Percentiles rank a stretch among this genome's conserved stretches.
phyloP scores from a whole-genome alignment of 768 basidiomycete species.

The Hericium erinaceus region DNA sequence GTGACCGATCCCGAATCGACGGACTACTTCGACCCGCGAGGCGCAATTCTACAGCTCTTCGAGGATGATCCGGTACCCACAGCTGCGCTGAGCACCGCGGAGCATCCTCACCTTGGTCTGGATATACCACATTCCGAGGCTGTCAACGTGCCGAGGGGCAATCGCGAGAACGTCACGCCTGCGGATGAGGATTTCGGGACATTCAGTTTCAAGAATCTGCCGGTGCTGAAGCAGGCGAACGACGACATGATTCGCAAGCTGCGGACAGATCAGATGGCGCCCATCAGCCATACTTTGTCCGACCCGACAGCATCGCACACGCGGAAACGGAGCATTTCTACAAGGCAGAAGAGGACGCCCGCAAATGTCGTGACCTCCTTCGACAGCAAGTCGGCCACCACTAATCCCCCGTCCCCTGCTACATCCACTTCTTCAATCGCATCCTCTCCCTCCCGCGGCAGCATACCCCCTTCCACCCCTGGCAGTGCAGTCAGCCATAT shows the following conservation, averaged over 20 bases:
- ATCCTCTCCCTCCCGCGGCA: slow-evolving; percentile 78
- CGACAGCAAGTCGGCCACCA: slow-evolving; percentile 47
- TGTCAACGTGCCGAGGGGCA: slow-evolving; percentile 13
- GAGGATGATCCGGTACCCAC: slow-evolving; percentile 71
- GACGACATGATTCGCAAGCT: slow-evolving; percentile 96
- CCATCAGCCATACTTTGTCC: slow-evolving; percentile 63
- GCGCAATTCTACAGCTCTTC: slow-evolving; percentile 84
- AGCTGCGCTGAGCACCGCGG: slow-evolving; percentile 41
- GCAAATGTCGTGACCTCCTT: slow-evolving; percentile 65
- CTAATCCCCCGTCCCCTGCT: slow-evolving; percentile 86
- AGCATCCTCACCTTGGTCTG: slow-evolving; percentile 30
- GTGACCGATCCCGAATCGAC: slow-evolving; percentile 95
- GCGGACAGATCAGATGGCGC: slow-evolving; percentile 81
- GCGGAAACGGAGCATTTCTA: slow-evolving; percentile 73
- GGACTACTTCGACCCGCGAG: slow-evolving; percentile 98
- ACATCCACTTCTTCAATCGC: slow-evolving; percentile 88
- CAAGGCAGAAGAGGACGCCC: slow-evolving; percentile 61
- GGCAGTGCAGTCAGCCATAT: slow-evolving; percentile 51
- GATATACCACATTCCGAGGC: slow-evolving; percentile 16
- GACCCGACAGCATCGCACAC: slow-evolving; percentile 50
- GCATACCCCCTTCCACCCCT: slow-evolving; percentile 62
- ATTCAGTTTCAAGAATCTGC: slow-evolving; percentile 97
- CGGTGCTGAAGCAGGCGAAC: slow-evolving; percentile 93
- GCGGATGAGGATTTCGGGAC: slow-evolving; percentile 90
- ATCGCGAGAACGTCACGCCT: slow-evolving; percentile 35